Evolutionary conservation across 2,329 filamentous ascomycete species (phyloP).

Genomic region (Cryoendolithus antarcticus): DNA sequence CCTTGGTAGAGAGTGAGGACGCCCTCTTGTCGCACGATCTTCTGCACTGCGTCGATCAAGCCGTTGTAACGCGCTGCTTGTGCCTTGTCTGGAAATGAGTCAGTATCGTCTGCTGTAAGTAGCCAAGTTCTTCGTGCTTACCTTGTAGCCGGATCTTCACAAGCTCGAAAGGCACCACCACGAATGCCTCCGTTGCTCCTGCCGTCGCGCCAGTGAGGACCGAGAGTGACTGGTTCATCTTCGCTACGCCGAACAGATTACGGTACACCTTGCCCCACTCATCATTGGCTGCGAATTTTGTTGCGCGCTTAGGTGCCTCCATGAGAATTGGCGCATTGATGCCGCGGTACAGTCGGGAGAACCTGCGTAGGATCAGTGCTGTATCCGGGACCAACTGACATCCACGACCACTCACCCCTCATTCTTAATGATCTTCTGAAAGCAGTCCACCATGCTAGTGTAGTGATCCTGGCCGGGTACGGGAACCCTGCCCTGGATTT

Average conservation of each 20-base stretch:
- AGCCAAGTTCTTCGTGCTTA: constrained; percentile 5
- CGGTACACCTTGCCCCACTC: constrained; percentile 95
- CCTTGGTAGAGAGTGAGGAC: constrained; percentile 88
- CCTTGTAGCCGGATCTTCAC: constrained; percentile 92
- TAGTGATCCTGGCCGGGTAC: constrained; percentile 69
- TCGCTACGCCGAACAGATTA: constrained; percentile 65
- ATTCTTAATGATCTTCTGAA: constrained; percentile 89
- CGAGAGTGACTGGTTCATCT: constrained; percentile 87
- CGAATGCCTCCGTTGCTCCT: constrained; percentile 89
- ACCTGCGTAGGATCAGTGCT: constrained; percentile 30
- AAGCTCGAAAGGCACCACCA: constrained; percentile 95
- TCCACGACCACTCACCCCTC: constrained; percentile 59
- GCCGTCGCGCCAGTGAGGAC: constrained; percentile 88
- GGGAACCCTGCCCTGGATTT: constrained; percentile 45
- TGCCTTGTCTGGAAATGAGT: constrained; percentile 53
- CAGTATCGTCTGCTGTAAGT: background rate
- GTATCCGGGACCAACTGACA: constrained; percentile 1
- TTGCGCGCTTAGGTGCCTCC: constrained; percentile 90
- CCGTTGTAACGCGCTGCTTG: constrained; percentile 79
- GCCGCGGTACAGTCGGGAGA: constrained; percentile 85
- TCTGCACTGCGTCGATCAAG: constrained; percentile 65
- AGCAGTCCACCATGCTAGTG: constrained; percentile 96
- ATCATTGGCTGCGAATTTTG: constrained; percentile 98
- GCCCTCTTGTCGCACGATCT: constrained; percentile 76
- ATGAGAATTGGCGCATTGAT: constrained; percentile 94